Evolutionary conservation across 148 eudicot genomes (phyloP), one percentile per base, ranked within the genome.

Genomic region (Rhododendron ferrugineum): DNA sequence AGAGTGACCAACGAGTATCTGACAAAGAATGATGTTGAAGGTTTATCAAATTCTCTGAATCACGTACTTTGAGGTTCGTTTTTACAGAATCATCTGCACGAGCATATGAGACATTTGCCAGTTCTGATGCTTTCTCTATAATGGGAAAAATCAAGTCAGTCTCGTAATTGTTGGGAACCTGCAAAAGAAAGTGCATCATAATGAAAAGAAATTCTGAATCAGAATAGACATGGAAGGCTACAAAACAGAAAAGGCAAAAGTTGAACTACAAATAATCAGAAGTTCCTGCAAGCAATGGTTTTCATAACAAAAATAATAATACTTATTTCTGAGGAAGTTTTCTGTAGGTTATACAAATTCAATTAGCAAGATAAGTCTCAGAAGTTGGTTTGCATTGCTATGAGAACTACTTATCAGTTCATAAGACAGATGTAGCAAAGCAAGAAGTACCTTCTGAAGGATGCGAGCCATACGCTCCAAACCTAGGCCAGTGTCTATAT

Each of bases 401-500:
- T 10, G 50, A 62, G 76, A 64, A 83, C 60, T 68, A 68, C 85
- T 2, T 40, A 37, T 36, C 22, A 0, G 84, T 23, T 20, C 47
- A 54, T 80, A 50, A 80, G 22, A 11, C 1, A 80, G 44, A 80
- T 60, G 74, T 75, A 46, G 22, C 23, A 62, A 46, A 79, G 75
- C 56, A 75, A 77, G 50, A 58, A 68, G 37, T 89, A 95, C 99
- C 94, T 93, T 90, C 89, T 97, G 99, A 87, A 97, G 98, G 89
- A 97, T 97, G 73, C 94, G 94, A 85, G 99, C 99, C 94, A 97
- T 88, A 47, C 98, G 93, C 91, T 97, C 99, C 87, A 97, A 91
- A 58, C 99, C 99, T 62, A 97, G 92, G 82, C 99, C 99, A 79
- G 99, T 97, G 90, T 97, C 99, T 60, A 97, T 97, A 90, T 97